Evolutionary conservation across 345 rosid species (phyloP), one percentile per base, ranked within the genome.

Genomic region (Pistacia integerrima): DNA sequence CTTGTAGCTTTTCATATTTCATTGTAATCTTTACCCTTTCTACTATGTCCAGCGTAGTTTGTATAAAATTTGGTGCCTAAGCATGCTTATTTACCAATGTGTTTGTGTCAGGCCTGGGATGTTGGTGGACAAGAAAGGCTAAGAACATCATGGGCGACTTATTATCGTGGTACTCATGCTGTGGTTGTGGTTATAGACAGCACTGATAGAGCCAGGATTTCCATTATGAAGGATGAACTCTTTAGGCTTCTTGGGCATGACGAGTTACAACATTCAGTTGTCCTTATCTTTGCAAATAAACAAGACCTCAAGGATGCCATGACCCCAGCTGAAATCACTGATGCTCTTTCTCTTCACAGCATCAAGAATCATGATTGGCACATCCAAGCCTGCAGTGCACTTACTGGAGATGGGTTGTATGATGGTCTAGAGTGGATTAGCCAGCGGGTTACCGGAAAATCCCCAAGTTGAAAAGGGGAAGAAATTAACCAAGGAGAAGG

Each of bases 301-400:
- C 99, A 93, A 62, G 99, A 95, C 73, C 80, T 95, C 38, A 91
- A 92, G 79, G 99, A 92, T 71, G 98, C 97, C 17, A 93, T 93
- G 99, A 85, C 92, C 73, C 97, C 97, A 1, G 92, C 97, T 28
- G 97, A 93, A 80, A 92, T 92, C 66, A 90, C 98, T 0, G 97
- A 93, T 72, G 91, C 93, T 25, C 94, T 93, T 38, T 90, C 94
- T 22, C 99, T 95, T 71, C 99, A 92, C 74, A 88, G 90, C 84
- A 95, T 95, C 79, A 93, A 90, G 88, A 95, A 86, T 77, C 97
- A 95, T 71, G 97, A 95, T 74, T 96, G 99, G 99, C 98, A 96
- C 81, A 93, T 95, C 66, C 97, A 93, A 90, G 90, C 98, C 71
- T 92, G 97, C 52, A 88, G 93, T 81, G 97, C 97, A 12, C 87